These are phyloP conservation scores for Patellifolia procumbens DNA, from an alignment of 179 eudicot species.

Conservation along the genomic window DNA sequence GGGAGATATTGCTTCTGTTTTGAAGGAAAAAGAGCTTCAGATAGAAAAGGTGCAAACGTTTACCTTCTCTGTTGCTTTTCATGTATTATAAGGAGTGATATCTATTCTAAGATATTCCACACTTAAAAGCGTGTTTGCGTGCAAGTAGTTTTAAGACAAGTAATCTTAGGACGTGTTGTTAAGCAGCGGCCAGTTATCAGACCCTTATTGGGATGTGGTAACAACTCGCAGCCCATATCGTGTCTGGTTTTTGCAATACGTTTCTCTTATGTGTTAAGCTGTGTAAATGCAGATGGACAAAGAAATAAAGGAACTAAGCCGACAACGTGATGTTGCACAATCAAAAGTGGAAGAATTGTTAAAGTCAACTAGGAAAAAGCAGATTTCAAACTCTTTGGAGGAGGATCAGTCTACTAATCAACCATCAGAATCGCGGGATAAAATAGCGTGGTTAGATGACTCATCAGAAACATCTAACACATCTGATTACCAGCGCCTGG, in stretches of 20 bases:
- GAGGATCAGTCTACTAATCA: slow-evolving; percentile 17
- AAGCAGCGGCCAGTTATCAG: too few relatives aligned
- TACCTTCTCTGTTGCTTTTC: too few relatives aligned
- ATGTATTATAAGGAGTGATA: too few relatives aligned
- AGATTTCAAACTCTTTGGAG: slow-evolving; percentile 28
- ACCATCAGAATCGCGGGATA: slow-evolving; percentile 27
- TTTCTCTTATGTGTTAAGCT: background rate
- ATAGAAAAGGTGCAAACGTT: slow-evolving; percentile 62
- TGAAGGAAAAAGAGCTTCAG: slow-evolving; percentile 64
- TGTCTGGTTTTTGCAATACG: background rate
- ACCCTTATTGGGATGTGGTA: too few relatives aligned
- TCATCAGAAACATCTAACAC: slow-evolving; percentile 49
- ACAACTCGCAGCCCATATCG: too few relatives aligned
- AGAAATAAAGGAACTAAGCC: slow-evolving; percentile 70
- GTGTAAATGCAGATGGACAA: slow-evolving; percentile 64
- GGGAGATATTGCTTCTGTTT: slow-evolving; percentile 38
- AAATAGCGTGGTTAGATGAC: slow-evolving; percentile 44
- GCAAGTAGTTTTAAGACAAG: too few relatives aligned
- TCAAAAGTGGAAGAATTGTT: slow-evolving; percentile 66
- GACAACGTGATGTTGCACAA: slow-evolving; percentile 72
- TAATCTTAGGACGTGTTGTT: too few relatives aligned
- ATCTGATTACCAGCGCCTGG: slow-evolving; percentile 57
- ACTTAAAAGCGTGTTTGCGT: too few relatives aligned
- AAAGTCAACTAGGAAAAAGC: slow-evolving; percentile 42
- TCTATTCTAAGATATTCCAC: too few relatives aligned